These are phyloP conservation scores for Fusarium lyarnte DNA, from an alignment of 2,329 filamentous ascomycete genomes.

Conservation along the genomic window DNA sequence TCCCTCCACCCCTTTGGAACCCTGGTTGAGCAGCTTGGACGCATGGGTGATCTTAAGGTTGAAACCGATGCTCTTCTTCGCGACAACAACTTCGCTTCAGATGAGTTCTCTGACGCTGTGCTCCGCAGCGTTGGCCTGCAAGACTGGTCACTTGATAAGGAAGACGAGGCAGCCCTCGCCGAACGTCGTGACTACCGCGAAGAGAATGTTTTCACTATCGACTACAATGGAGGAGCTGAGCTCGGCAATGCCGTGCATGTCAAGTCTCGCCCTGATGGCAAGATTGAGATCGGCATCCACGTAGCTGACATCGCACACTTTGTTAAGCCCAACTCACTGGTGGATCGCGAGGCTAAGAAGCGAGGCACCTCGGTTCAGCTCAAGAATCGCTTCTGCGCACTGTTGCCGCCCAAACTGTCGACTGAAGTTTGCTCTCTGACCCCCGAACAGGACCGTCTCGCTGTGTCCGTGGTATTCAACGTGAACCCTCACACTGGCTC, in stretches of 20 bases:
- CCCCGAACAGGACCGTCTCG: conserved; percentile 88
- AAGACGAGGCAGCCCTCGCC: conserved; percentile 78
- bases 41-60: conserved; percentile 96
- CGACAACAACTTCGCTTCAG: conserved; percentile 98
- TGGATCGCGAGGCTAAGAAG: conserved; percentile 98
- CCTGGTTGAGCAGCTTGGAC: conserved; percentile 93
- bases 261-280: conserved; percentile 83
- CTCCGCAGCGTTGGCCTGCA: conserved; percentile 91
- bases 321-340: conserved; percentile 93
- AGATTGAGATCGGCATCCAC: conserved; percentile 94
- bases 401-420: conserved; percentile 87
- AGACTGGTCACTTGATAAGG: conserved; percentile 87
- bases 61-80: conserved; percentile 96
- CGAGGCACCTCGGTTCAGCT: conserved; percentile 95
- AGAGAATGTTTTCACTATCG: conserved; percentile 90
- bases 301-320: conserved; percentile 96
- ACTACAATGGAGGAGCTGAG: conserved; percentile 87
- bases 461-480: conserved; percentile 92
- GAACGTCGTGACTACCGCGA: conserved; percentile 89
- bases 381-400: conserved; percentile 85
- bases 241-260: conserved; percentile 94
- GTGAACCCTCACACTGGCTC: conserved; percentile 83
- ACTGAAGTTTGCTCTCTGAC: conserved; percentile 87
- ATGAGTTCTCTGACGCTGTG: conserved; percentile 97
- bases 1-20: conserved; percentile 99